A percentile compares a stretch with the other conserved stretches of the same genome.
Conservation (phyloP, 768 basidiomycete genomes). For the Suillus bovinus region DNA sequence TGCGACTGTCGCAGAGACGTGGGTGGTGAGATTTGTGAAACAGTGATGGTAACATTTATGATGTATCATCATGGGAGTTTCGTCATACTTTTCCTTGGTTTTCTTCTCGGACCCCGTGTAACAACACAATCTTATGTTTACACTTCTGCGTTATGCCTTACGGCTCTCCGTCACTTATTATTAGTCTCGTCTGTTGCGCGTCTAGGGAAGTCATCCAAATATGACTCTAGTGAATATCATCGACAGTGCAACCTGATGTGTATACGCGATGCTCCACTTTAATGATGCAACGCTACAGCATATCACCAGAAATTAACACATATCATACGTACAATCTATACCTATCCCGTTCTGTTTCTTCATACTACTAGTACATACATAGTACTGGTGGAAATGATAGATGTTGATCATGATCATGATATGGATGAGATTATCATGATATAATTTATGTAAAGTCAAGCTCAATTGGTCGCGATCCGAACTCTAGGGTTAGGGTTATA, state of each 20-base stretch:
- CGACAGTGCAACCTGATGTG: neutral
- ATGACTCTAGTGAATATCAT: neutral
- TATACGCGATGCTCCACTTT: neutral
- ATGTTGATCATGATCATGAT: neutral
- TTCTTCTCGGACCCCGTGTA: neutral
- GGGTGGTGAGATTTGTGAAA: slow-evolving; percentile 53
- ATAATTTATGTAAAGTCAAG: no score
- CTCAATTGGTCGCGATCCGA: neutral
- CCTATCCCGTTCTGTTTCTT: neutral
- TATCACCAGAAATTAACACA: neutral
- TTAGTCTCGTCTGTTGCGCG: neutral
- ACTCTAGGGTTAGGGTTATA: slow-evolving; percentile 1
- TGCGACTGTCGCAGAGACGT: slow-evolving; percentile 50
- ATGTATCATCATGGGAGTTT: slow-evolving; percentile 2
- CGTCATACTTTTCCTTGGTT: no score
- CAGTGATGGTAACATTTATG: slow-evolving; percentile 18
- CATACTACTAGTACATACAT: neutral
- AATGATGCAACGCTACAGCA: neutral
- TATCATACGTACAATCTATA: neutral
- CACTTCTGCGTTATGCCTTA: neutral
- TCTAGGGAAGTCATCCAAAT: neutral
- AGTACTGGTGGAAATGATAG: neutral
- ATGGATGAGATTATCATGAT: no score
- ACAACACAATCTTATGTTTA: neutral
- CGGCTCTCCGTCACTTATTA: neutral